Evolutionary conservation across 2,329 filamentous ascomycete genomes (phyloP).

Genomic region (Aspergillus ibericus): DNA sequence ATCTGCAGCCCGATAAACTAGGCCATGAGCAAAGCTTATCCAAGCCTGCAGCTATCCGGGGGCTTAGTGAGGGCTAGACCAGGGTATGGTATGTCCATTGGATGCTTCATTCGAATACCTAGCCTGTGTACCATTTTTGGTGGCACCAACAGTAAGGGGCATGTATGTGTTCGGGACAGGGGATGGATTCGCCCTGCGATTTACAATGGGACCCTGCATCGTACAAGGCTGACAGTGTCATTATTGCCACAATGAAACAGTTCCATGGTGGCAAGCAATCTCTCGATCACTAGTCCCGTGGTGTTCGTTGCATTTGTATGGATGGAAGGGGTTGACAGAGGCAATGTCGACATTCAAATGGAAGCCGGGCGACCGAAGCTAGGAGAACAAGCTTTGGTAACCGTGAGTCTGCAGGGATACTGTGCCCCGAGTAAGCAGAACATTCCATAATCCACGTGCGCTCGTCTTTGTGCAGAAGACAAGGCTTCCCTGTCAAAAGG

Average conservation of each 20-base stretch:
- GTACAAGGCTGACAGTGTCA: background rate
- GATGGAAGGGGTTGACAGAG: background rate
- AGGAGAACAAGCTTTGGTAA: background rate
- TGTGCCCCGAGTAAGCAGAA: background rate
- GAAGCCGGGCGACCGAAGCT: background rate
- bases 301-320: background rate
- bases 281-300: background rate
- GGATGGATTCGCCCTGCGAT: background rate
- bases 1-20: background rate
- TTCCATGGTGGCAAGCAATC: background rate
- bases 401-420: background rate
- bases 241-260: background rate
- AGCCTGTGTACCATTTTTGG: background rate
- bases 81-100: background rate
- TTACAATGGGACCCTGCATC: background rate
- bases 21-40: background rate
- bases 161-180: background rate
- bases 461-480: background rate
- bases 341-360: background rate
- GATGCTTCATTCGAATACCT: background rate
- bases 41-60: background rate
- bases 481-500: background rate
- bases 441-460: background rate
- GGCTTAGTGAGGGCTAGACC: background rate
- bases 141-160: background rate